Evolutionary conservation across 2,329 filamentous ascomycete species (phyloP), one percentile per base, ranked within the genome.

Genomic region (Diaporthe amygdali): DNA sequence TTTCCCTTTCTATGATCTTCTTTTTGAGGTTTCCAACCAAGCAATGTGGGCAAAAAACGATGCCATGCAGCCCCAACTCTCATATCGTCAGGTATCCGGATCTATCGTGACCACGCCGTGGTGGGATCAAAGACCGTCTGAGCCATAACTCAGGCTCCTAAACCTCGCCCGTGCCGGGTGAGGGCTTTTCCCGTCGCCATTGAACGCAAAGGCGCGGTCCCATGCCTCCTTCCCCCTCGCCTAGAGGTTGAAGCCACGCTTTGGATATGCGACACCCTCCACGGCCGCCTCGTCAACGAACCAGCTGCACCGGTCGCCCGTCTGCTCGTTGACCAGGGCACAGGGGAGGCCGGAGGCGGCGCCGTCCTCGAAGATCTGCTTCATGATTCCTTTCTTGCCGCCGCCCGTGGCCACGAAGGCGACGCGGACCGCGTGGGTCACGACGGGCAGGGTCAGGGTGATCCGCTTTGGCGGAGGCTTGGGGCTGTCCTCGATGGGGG

Each of bases 391-490:
- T 88, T 94, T 94, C 90, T 99, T 99, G 66, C 92, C 93, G 3
- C 80, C 93, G 12, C 96, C 96, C 1, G 95, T 98, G 15, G 95
- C 95, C 51, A 99, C 92, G 79, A 98, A 99, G 55, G 92, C 96
- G 76, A 98, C 91, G 82, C 92, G 94, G 74, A 95, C 87, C 47
- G 93, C 93, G 81, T 97, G 95, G 46, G 91, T 93, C 68, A 98
- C 92, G 52, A 99, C 96, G 20, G 95, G 96, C 72, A 99, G 85
- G 27, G 94, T 97, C 69, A 99, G 88, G 2, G 96, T 98, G 81
- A 99, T 97, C 77, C 96, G 91, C 83, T 90, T 92, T 55, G 94
- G 89, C 55, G 96, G 96, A 47, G 96, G 96, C 88, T 99, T 99
- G 64, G 96, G 96, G 52, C 94, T 97, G 85, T 98, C 94, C 78